phyloP scores from a whole-genome alignment of 176 grass and related monocot genomes.

The Avena eriantha region DNA sequence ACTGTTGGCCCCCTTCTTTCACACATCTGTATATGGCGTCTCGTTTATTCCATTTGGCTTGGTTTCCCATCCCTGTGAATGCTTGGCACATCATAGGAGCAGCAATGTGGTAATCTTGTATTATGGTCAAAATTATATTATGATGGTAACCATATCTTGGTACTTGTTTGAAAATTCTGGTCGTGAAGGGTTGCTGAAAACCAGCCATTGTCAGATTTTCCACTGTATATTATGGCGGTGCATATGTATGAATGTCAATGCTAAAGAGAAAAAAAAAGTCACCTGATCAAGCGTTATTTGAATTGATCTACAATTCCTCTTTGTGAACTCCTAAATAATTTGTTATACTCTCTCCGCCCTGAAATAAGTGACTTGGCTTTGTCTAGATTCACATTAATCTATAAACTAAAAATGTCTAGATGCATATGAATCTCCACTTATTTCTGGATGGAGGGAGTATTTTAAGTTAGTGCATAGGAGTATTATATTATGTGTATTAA shows the following conservation, averaged over 20 bases:
- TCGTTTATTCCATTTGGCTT: constrained; percentile 3
- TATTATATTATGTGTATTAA: not conserved
- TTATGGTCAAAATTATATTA: not conserved
- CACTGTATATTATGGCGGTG: not conserved
- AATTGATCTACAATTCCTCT: not conserved
- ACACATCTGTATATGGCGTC: not conserved
- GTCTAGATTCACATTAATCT: no score
- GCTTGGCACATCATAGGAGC: not conserved
- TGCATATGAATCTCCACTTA: no score
- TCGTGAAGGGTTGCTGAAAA: not conserved
- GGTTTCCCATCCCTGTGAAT: not conserved
- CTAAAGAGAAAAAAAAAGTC: not conserved
- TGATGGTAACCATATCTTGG: not conserved
- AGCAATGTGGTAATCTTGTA: not conserved
- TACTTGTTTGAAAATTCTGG: not conserved
- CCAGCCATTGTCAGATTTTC: not conserved
- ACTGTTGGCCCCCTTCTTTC: not conserved
- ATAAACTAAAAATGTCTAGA: no score
- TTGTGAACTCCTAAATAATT: not conserved
- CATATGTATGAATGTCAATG: not conserved
- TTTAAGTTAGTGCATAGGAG: not conserved
- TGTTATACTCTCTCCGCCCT: not conserved
- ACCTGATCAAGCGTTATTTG: not conserved
- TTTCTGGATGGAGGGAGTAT: no score
- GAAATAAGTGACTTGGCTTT: no score